A percentile compares a stretch with the other conserved stretches of the same genome.
phyloP scores from a whole-genome alignment of 768 basidiomycete genomes.

The Daedaleopsis sinensis region DNA sequence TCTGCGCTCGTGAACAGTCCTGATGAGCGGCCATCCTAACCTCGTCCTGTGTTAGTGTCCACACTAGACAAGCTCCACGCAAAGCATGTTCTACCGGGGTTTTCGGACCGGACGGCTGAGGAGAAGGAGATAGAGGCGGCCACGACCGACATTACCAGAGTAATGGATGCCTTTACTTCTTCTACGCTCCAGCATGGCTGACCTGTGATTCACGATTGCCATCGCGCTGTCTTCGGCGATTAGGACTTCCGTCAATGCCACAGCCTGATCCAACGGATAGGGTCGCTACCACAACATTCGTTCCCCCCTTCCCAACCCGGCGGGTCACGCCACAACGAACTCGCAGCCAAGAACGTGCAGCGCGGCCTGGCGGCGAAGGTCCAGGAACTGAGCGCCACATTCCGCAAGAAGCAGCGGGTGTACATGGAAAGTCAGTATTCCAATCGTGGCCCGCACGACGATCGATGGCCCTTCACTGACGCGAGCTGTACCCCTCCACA shows the following conservation, averaged over 20 bases:
- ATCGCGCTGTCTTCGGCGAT: neutral
- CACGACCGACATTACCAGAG: conserved; percentile 88
- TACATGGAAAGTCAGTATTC: conserved; percentile 92
- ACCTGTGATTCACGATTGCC: conserved; percentile 6
- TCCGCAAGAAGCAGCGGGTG: conserved; percentile 96
- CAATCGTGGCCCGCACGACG: neutral
- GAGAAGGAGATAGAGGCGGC: conserved; percentile 90
- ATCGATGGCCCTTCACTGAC: conserved; percentile 15
- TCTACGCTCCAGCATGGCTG: conserved; percentile 2
- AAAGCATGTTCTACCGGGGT: conserved; percentile 94
- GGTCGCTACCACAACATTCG: conserved; percentile 52
- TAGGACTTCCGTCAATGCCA: conserved; percentile 47
- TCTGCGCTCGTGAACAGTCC: neutral
- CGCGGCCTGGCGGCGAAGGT: conserved; percentile 94
- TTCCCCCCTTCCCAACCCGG: conserved; percentile 61
- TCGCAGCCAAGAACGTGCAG: conserved; percentile 92
- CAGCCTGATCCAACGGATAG: conserved; percentile 76
- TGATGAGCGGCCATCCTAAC: neutral
- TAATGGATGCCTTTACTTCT: conserved; percentile 35
- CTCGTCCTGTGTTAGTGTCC: conserved; percentile 56
- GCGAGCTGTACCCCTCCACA: conserved; percentile 33
- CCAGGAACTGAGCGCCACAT: conserved; percentile 88
- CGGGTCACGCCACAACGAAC: conserved; percentile 51
- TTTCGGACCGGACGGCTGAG: conserved; percentile 91
- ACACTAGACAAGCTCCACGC: conserved; percentile 94